Evolutionary conservation across 1,139 yeast genomes (phyloP).

Genomic region (Saccharomycopsis hybrid): DNA sequence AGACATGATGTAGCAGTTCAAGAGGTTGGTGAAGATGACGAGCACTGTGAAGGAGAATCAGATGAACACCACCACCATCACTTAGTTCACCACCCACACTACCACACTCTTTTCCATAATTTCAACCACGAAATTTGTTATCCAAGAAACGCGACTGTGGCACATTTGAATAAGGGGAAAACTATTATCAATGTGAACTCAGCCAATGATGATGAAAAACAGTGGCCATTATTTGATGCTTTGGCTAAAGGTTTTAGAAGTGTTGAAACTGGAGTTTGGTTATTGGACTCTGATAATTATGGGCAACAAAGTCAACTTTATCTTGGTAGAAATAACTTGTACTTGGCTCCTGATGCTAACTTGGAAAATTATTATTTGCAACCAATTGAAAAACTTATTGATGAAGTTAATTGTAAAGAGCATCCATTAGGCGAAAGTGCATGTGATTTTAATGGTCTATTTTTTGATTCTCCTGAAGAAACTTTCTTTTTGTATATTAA

Average conservation of each 20-base stretch:
- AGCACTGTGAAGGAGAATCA: neutral
- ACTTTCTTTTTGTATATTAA: constrained; percentile 42
- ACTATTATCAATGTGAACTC: constrained; percentile 39
- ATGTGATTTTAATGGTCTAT: constrained; percentile 34
- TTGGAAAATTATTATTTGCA: constrained; percentile 46
- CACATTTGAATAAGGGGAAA: constrained; percentile 42
- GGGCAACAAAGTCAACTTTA: constrained; percentile 32
- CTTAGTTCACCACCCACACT: neutral
- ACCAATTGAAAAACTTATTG: constrained; percentile 44
- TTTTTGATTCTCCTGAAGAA: constrained; percentile 34
- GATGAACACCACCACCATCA: constrained; percentile 2
- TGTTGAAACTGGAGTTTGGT: constrained; percentile 53
- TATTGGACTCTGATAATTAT: constrained; percentile 4
- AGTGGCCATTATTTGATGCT: constrained; percentile 45
- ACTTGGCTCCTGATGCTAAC: constrained; percentile 38
- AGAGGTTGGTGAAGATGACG: neutral
- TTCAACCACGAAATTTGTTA: constrained; percentile 9
- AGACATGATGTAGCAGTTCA: neutral
- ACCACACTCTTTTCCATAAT: constrained; percentile 5
- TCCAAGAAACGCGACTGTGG: constrained; percentile 16
- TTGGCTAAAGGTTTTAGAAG: constrained; percentile 42
- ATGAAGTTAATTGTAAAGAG: constrained; percentile 34
- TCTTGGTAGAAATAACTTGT: constrained; percentile 57
- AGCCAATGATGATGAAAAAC: constrained; percentile 56
- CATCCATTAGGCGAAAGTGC: constrained; percentile 6